Conservation (phyloP, 331 rosid genomes). For the Quercus tomentella region DNA sequence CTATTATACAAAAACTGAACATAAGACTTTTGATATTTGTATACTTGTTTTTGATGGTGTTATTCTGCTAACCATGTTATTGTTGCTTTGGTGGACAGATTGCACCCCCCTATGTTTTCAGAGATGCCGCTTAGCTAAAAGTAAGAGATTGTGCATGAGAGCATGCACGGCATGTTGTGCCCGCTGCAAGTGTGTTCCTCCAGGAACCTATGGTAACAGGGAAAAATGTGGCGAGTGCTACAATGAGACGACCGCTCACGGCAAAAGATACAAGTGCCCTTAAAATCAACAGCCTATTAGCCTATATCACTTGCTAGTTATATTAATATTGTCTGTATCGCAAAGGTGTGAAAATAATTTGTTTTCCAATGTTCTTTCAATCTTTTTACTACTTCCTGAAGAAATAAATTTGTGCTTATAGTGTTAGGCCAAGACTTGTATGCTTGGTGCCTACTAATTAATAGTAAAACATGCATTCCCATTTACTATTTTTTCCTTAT, state of each 20-base stretch:
- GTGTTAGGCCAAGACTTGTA: background rate
- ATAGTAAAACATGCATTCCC: background rate
- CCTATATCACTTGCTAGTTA: background rate
- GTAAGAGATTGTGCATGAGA: conserved; percentile 51
- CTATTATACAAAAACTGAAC: too few species aligned
- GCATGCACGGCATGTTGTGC: conserved; percentile 76
- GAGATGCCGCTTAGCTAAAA: conserved; percentile 51
- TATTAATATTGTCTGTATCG: background rate
- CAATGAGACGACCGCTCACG: conserved; percentile 63
- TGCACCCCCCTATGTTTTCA: conserved; percentile 53
- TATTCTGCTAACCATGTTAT: background rate
- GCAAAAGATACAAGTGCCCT: conserved; percentile 56
- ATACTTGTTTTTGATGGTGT: background rate
- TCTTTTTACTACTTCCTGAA: background rate
- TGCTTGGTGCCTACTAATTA: background rate
- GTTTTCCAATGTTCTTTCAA: background rate
- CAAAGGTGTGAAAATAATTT: background rate
- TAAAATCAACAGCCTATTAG: background rate
- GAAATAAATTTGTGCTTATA: background rate
- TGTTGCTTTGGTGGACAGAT: conserved; percentile 35
- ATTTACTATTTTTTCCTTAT: background rate
- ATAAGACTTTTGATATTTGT: too few species aligned
- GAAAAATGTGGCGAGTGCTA: conserved; percentile 79
- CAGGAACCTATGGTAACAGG: conserved; percentile 81
- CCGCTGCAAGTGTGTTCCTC: conserved; percentile 84